These are phyloP conservation scores for Zymoseptoria brevis DNA, from an alignment of 2,329 filamentous ascomycete species.

Conservation along the genomic window DNA sequence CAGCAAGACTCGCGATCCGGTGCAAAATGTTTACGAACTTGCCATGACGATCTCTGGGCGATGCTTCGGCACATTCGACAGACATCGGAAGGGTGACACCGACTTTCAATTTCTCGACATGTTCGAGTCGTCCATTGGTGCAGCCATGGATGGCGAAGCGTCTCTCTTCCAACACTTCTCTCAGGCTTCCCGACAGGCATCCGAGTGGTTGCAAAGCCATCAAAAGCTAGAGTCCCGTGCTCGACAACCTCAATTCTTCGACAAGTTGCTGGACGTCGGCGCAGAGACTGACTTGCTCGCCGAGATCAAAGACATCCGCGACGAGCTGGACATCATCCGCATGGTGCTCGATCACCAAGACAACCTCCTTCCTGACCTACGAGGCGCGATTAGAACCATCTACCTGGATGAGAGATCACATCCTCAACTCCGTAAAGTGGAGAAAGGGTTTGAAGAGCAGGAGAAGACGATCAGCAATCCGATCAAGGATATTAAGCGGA, in stretches of 20 bases:
- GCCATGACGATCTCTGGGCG: constrained; percentile 48
- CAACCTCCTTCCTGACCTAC: constrained; percentile 42
- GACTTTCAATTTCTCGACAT: constrained; percentile 57
- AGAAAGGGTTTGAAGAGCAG: constrained; percentile 50
- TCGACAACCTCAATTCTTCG: constrained; percentile 40
- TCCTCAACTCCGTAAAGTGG: constrained; percentile 36
- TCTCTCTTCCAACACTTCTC: constrained; percentile 55
- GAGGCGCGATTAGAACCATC: constrained; percentile 35
- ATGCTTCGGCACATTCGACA: constrained; percentile 42
- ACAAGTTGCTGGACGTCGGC: constrained; percentile 52
- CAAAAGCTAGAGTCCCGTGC: constrained; percentile 8
- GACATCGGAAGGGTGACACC: constrained; percentile 50
- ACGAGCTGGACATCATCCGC: constrained; percentile 57
- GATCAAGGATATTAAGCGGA: constrained; percentile 48
- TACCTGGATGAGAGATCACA: constrained; percentile 27
- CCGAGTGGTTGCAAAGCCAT: constrained; percentile 24
- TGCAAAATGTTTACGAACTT: constrained; percentile 55
- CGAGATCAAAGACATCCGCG: constrained; percentile 60
- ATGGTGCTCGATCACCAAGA: constrained; percentile 46
- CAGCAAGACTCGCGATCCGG: constrained; percentile 52
- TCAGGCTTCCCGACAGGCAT: constrained; percentile 49
- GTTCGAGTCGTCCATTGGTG: constrained; percentile 57
- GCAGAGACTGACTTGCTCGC: constrained; percentile 53
- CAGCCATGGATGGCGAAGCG: constrained; percentile 32
- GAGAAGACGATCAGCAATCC: constrained; percentile 46